These are phyloP conservation scores for Leucocoprinus birnbaumii DNA, from an alignment of 768 basidiomycete genomes.

Conservation along the genomic window DNA sequence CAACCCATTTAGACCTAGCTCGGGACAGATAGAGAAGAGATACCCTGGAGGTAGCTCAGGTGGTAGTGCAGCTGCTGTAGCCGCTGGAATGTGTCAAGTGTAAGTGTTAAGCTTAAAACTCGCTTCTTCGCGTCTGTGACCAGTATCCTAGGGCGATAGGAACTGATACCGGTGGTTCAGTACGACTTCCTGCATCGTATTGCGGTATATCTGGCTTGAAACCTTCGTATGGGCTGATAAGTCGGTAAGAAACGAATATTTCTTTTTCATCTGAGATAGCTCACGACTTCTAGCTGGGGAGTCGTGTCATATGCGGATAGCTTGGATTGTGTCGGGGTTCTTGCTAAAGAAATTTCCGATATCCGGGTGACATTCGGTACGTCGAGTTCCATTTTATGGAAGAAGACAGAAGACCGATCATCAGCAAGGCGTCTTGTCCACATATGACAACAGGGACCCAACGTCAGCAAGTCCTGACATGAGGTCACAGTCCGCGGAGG, in stretches of 20 bases:
- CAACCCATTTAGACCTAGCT: constrained; percentile 56
- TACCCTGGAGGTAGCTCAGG: constrained; percentile 94
- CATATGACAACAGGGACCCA: constrained; percentile 69
- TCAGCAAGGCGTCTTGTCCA: constrained; percentile 40
- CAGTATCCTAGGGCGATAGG: constrained; percentile 68
- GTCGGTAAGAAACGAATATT: constrained; percentile 50
- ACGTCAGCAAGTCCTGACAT: constrained; percentile 55
- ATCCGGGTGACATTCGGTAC: constrained; percentile 63
- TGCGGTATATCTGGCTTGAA: constrained; percentile 92
- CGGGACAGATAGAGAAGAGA: constrained; percentile 26
- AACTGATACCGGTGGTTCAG: constrained; percentile 95
- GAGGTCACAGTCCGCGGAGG: constrained; percentile 20
- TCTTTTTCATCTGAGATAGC: not conserved
- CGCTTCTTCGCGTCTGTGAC: not conserved
- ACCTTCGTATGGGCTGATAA: constrained; percentile 91
- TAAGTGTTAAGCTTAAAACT: constrained; percentile 36
- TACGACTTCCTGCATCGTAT: constrained; percentile 90
- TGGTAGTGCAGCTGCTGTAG: constrained; percentile 92
- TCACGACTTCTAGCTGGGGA: constrained; percentile 62
- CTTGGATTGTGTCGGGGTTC: constrained; percentile 88
- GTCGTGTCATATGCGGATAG: constrained; percentile 93
- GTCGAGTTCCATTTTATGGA: constrained; percentile 18
- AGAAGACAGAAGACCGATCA: constrained; percentile 2
- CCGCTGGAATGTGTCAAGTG: constrained; percentile 81
- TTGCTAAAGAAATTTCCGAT: constrained; percentile 52